Percentiles rank a stretch among this genome's conserved stretches.
These are phyloP conservation scores for Colletotrichum australisinense DNA, from an alignment of 2,329 filamentous ascomycete species.

Conservation along the genomic window DNA sequence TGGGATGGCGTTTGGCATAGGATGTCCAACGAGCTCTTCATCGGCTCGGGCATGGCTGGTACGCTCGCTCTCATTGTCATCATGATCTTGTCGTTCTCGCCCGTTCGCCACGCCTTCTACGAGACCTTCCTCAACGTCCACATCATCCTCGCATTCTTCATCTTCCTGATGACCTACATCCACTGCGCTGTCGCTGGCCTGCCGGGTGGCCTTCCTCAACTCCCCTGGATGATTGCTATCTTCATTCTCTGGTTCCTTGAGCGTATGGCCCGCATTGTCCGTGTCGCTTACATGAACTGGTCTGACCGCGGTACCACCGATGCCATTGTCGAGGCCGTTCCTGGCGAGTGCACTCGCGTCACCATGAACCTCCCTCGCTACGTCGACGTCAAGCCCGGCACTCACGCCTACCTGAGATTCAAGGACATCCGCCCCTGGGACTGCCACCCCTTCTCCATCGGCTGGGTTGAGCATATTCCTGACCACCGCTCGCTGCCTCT, in stretches of 20 bases:
- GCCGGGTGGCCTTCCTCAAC: conserved; percentile 74
- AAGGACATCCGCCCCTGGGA: conserved; percentile 75
- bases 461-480: conserved; percentile 73
- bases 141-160: conserved; percentile 77
- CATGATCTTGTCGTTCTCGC: conserved; percentile 77
- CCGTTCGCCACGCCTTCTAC: conserved; percentile 93
- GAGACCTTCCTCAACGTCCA: conserved; percentile 94
- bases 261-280: conserved; percentile 70
- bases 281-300: conserved; percentile 75
- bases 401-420: conserved; percentile 81
- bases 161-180: conserved; percentile 79
- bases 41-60: conserved; percentile 72
- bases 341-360: conserved; percentile 76
- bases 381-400: conserved; percentile 74
- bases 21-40: conserved; percentile 71
- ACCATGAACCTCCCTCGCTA: conserved; percentile 77
- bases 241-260: conserved; percentile 84
- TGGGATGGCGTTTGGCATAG: conserved; percentile 66
- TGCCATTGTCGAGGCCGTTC: conserved; percentile 74
- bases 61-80: conserved; percentile 73
- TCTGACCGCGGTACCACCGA: conserved; percentile 69
- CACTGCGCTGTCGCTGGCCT: conserved; percentile 78
- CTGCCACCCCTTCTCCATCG: conserved; percentile 82
- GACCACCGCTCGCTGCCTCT: conserved; percentile 48
- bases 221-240: conserved; percentile 79